Evolutionary conservation across 108 stramenopile genomes (phyloP), one percentile per base, ranked within the genome.

Genomic region (Fragilariopsis cylindrus): DNA sequence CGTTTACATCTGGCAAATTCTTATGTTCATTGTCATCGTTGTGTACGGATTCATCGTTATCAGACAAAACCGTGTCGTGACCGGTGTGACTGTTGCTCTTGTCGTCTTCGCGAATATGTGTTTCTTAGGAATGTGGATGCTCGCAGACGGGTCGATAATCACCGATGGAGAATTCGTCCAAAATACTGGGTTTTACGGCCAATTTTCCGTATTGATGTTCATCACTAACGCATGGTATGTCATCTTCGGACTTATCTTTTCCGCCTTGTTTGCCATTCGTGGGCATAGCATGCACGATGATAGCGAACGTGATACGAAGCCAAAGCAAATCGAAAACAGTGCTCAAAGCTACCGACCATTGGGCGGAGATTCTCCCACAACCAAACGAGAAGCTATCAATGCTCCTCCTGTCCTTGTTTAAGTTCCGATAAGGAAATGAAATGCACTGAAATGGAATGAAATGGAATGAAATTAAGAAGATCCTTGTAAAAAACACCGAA

Each of bases 131-230:
- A 81, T 88, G 72, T 74, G 84, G 43, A 80, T 85, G 43, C 60
- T 80, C 11, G 78, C 71, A 6, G 76, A 87, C 48, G 83, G 85
- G n/a, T 68, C 82, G 2, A 78, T 88, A 15, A 65, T 64, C 48
- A 82, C 79, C 0, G 81, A 88, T n/a, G 79, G 76, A 46, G 68
- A 85, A 30, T 56, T 60, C 65, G 66, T 85, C 45, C 83, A 88
- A 52, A 44, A 75, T 45, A 77, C 70, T 60, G 88, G 88, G 42
- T 86, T 81, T 71, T 88, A 86, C 65, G 85, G 85, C 9, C 88
- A 88, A 70, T 82, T 79, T 48, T 57, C 77, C 54, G 85, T 86
- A 5, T 75, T 88, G 39, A 76, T 88, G 49, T 85, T 82, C 42
- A 85, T 86, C 18, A 82, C 85, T 63, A 76, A 84, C 66, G 84